Evolutionary conservation across 495 filamentous ascomycete genomes (phyloP).

Genomic region (Penicillium pancosmium): DNA sequence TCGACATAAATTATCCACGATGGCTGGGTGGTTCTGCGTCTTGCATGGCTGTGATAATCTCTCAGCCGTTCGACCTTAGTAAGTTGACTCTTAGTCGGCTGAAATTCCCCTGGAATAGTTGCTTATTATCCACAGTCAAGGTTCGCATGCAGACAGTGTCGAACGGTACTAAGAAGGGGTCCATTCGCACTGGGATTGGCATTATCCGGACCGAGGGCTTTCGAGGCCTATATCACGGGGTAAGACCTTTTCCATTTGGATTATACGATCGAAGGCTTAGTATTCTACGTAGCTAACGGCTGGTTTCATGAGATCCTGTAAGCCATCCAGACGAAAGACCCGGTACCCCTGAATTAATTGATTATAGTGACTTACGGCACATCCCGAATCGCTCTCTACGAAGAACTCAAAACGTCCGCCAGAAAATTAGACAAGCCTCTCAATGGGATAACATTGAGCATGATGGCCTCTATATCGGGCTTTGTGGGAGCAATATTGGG

Average conservation of each 20-base stretch:
- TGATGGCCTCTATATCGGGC: conserved; percentile 73
- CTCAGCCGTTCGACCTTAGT: conserved; percentile 47
- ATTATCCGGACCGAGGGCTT: conserved; percentile 34
- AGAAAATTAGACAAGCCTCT: conserved; percentile 45
- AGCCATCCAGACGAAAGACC: too few relatives aligned
- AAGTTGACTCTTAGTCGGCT: too few relatives aligned
- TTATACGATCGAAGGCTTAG: too few relatives aligned
- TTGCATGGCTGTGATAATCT: conserved; percentile 44
- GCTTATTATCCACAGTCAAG: conserved; percentile 23
- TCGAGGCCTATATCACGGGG: conserved; percentile 39
- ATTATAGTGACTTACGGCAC: conserved; percentile 47
- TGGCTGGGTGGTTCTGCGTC: conserved; percentile 50
- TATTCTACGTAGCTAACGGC: conserved; percentile 22
- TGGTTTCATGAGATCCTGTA: conserved; percentile 31
- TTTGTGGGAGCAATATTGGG: conserved; percentile 81
- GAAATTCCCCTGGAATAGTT: neutral
- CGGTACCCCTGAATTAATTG: too few relatives aligned
- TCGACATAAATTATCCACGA: conserved; percentile 44
- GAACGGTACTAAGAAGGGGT: conserved; percentile 31
- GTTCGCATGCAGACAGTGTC: conserved; percentile 37
- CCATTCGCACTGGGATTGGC: conserved; percentile 31
- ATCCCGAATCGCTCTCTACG: conserved; percentile 51
- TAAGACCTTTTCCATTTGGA: conserved; percentile 17
- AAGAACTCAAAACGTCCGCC: conserved; percentile 71
- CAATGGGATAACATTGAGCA: conserved; percentile 65